Percentiles rank a stretch among this genome's conserved stretches.
Evolutionary conservation across 2,329 filamentous ascomycete genomes (phyloP).

Genomic region (Cadophora luteo-olivacea): DNA sequence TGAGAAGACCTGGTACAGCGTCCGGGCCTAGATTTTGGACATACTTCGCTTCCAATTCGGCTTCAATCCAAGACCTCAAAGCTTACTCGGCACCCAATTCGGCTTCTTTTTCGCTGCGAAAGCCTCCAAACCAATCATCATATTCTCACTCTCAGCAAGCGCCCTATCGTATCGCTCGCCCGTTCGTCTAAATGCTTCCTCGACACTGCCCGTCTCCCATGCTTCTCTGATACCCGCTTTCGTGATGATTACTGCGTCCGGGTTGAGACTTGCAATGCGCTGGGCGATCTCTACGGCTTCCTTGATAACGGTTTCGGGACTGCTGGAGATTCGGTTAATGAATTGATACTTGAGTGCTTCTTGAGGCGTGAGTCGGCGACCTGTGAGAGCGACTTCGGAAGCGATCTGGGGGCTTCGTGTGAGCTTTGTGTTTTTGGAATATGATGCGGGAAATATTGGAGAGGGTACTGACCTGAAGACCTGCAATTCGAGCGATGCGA

Average conservation of each 20-base stretch:
- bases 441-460: background rate
- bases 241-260: conserved; percentile 76
- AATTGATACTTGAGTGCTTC: conserved; percentile 70
- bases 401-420: conserved; percentile 52
- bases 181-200: conserved; percentile 63
- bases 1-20: too few relatives aligned
- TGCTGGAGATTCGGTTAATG: conserved; percentile 67
- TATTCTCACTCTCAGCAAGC: conserved; percentile 71
- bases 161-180: conserved; percentile 59
- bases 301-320: conserved; percentile 52
- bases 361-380: conserved; percentile 62
- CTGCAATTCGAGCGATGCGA: conserved; percentile 67
- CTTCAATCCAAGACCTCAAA: conserved; percentile 46
- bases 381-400: conserved; percentile 73
- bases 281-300: conserved; percentile 67
- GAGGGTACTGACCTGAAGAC: conserved; percentile 53
- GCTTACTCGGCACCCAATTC: conserved; percentile 68
- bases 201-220: conserved; percentile 69
- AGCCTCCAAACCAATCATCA: conserved; percentile 74
- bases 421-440: background rate
- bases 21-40: too few relatives aligned
- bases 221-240: conserved; percentile 73
- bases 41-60: too few relatives aligned
- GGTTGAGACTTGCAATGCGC: conserved; percentile 68
- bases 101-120: conserved; percentile 79